phyloP scores from a whole-genome alignment of 129 eudicot genomes.

The Sambucus nigra region DNA sequence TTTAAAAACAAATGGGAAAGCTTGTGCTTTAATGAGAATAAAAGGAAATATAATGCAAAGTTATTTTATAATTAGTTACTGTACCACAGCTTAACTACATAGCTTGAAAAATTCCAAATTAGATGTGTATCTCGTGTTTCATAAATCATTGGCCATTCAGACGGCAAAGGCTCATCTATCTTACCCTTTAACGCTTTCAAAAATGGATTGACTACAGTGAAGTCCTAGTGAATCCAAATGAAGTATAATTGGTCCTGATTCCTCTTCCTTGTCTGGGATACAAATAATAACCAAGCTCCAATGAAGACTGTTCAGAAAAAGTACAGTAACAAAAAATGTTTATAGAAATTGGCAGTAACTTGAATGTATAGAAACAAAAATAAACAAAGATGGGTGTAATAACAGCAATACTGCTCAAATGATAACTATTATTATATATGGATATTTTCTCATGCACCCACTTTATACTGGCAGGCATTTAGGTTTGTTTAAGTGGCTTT shows the following conservation, averaged over 20 bases:
- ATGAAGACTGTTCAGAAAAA: slow-evolving; percentile 42
- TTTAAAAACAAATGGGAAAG: background rate
- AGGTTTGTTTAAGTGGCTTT: background rate
- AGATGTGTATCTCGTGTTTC: background rate
- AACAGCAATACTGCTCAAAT: too few species aligned
- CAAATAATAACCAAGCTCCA: slow-evolving; percentile 96
- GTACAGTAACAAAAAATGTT: background rate
- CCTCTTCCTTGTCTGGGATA: slow-evolving; percentile 60
- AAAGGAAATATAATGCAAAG: background rate
- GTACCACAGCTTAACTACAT: background rate
- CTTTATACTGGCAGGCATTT: background rate
- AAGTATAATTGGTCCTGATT: slow-evolving; percentile 58
- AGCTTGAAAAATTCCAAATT: background rate
- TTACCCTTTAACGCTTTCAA: slow-evolving; percentile 55
- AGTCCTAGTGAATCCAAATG: slow-evolving; percentile 87
- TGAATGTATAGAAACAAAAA: too few species aligned
- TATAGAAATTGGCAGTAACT: background rate
- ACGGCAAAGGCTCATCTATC: background rate
- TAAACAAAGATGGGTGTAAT: too few species aligned
- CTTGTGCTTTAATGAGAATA: background rate
- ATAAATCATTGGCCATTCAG: background rate
- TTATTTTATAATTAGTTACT: background rate
- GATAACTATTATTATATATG: too few species aligned
- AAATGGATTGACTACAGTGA: slow-evolving; percentile 45
- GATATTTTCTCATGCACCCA: background rate